Base-by-base conservation (phyloP, 129 eudicot genomes). In the Lactuca sativa region DNA sequence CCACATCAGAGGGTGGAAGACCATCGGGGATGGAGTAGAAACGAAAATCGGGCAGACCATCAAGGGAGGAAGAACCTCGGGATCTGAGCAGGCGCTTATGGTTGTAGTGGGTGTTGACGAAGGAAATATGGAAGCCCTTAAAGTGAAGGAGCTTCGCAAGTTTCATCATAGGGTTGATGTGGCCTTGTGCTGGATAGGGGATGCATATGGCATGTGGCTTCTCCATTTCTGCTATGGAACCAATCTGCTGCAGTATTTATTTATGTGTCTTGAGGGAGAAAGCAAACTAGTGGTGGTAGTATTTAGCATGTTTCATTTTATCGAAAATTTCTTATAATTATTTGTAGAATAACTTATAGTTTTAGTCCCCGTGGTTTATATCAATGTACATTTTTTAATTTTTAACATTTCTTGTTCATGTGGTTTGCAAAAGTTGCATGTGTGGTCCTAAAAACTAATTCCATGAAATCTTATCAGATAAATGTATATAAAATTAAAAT, bases 131-230 rank as follows among this genome's bases (percentile, higher is more conserved):
- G 61, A 86, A 81, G 77, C 92, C 92, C 25, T 55, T 73, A 21
- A 14, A 44, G 30, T 86, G 84, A 40, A 86, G 86, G 62, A 83
- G 74, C 36, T 81, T 83, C 58, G 86, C 88, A 32, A 86, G 71
- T 74, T 77, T 75, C 59, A 86, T 69, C 86, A 86, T 78, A 12
- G 88, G 86, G 82, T 60, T 83, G 40, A 86, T 73, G 76, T 86
- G 92, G 53, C 92, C 92, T 58, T 86, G 92, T 0, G 80, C 80
- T 5, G 88, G 88, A n/a, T 37, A 64, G 11, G 88, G 84, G 31
- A 86, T 65, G 73, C 84, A 83, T 38, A 86, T 79, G 0, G 79
- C 92, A 61, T 86, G 92, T 16, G 85, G 81, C 33, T 62, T 86
- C 40, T 17, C 11, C 2, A 12, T 15, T 4, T 11, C 13, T 44